Base-by-base conservation (phyloP, 495 filamentous ascomycete species). In the Amniculicola lignicola region DNA sequence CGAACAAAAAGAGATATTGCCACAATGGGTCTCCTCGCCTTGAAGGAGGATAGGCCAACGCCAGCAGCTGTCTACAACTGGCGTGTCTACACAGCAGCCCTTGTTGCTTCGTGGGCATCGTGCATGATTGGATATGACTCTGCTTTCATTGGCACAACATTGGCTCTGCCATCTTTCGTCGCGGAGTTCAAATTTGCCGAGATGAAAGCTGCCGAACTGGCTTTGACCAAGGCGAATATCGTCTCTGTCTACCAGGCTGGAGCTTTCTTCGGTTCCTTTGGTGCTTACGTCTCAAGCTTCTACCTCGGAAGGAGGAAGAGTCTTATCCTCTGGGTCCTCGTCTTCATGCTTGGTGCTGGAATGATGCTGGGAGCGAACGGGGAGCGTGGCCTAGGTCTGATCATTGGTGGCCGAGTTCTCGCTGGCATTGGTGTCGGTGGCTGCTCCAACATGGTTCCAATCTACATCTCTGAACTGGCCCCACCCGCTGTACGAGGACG, bases 21-120 rank as follows among this genome's bases (percentile, higher is more conserved):
- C 67, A 76, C 59, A 37, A 84, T 85, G 81, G 78, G 77, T 47
- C 61, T 84, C 59, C 74, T 85, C 54, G 70, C 72, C 18, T 69
- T 84, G 40, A 77, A 80, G 46, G 82, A 87, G 68, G 83, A 87
- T 64, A 70, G 81, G 66, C 80, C 81, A 24, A 85, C 83, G 59
- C 82, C 82, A 5, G 70, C 72, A 50, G 72, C 75, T 37, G 85
- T 89, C 61, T 89, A 88, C 78, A 89, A 89, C 72, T 89, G 84
- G 84, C 74, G 83, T 31, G 77, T 89, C 39, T 89, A 85, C 59
- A 66, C 72, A 18, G 80, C 76, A 39, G 82, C 83, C 4, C 70
- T 74, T 23, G 73, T 86, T 31, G 83, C 84, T 24, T 83, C 82
- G 31, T 86, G 84, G 57, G 84, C 82, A 57, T 80, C 84, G 57